Conservation (phyloP, 352 stramenopile species). For the Pythium phragmiticola region DNA sequence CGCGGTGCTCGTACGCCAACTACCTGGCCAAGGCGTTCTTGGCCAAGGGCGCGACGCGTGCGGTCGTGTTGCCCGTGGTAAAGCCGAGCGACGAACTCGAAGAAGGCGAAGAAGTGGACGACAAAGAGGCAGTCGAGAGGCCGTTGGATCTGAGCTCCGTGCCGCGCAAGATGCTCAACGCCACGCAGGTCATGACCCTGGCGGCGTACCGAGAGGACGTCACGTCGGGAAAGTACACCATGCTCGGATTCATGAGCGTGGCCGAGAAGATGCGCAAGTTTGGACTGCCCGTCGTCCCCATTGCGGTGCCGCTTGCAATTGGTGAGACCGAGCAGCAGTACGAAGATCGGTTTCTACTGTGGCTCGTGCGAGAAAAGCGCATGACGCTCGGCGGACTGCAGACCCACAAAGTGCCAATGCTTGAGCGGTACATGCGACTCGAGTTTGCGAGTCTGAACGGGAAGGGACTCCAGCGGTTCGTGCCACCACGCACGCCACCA, state of each 20-base stretch:
- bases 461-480: neutral
- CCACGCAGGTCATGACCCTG: neutral
- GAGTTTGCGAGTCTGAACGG: slow-evolving; percentile 10
- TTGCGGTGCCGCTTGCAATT: slow-evolving; percentile 10
- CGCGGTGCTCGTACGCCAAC: slow-evolving; percentile 1
- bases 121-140: neutral
- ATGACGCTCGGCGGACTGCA: neutral
- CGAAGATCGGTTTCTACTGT: slow-evolving; percentile 6
- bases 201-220: neutral
- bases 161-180: neutral
- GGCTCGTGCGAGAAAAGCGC: neutral
- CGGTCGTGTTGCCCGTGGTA: neutral
- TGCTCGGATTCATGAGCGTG: slow-evolving; percentile 4
- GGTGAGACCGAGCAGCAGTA: slow-evolving; percentile 11
- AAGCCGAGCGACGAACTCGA: neutral
- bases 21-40: neutral
- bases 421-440: slow-evolving; percentile 16
- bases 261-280: slow-evolving; percentile 4
- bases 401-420: neutral
- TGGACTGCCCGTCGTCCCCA: slow-evolving; percentile 8
- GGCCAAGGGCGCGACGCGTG: neutral
- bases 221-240: neutral
- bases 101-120: neutral
- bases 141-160: neutral
- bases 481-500: neutral